Evolutionary conservation across 371 early-diverging fungal species (phyloP), one percentile per base, ranked within the genome.

Genomic region (Basidiobolus meristosporus): DNA sequence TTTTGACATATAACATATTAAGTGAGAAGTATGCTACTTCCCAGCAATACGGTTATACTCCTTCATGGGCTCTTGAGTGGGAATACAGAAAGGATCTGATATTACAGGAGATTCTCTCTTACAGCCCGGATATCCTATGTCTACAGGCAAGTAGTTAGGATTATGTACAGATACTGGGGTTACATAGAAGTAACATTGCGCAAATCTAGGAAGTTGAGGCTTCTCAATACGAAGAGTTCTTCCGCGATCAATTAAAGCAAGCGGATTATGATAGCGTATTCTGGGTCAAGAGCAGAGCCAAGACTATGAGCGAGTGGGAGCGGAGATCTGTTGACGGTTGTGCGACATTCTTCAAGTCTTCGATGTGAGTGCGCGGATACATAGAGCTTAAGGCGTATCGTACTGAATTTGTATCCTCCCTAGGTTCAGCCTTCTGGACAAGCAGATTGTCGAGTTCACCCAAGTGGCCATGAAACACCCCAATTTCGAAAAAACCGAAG

Each of bases 51-150:
- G 82, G 84, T 37, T 98, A 97, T 65, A 87, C 92, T 14, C 98
- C 99, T 9, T 80, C 88, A 4, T 98, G 97, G 96, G 92, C 89
- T 0, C 65, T 99, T 41, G 62, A 66, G 0, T 92, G 95, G 87
- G 88, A 93, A 18, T 84, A 86, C 54, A 84, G 99, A 42, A 82
- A 80, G 49, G 93, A 93, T 42, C 66, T 71, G n/a, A 71, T 99
- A 35, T 53, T 95, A 37, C 70, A 85, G 16, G 98, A 98, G 49
- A 78, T 98, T 26, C 45, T 77, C 14, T 70, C 73, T n/a, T 85
- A 80, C 51, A 78, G 82, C 48, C 73, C 93, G 0, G 98, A 99
- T 57, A 78, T 98, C 43, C 54, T 98, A 11, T 96, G 93, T 53
- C 60, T 99, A 40, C 99, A 96, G 70, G 26, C 9, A 26, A 26